Evolutionary conservation across 352 stramenopile genomes (phyloP).

Genomic region (Phytopythium litorale): DNA sequence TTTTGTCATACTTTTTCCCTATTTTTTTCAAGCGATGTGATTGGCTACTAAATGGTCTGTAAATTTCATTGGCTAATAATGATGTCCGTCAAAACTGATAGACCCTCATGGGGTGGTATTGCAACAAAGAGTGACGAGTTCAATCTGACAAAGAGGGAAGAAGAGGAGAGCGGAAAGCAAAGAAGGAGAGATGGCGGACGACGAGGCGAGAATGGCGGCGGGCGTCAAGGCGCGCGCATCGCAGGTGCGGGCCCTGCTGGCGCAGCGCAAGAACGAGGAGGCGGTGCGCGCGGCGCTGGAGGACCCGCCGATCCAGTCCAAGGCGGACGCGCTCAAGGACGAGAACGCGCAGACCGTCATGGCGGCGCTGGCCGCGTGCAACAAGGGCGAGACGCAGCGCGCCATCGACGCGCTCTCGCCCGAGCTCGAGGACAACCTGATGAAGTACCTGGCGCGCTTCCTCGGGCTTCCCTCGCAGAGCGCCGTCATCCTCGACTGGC

Average conservation of each 20-base stretch:
- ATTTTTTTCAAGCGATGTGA: too few relatives aligned
- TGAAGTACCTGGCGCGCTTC: conserved; percentile 90
- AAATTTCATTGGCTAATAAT: too few relatives aligned
- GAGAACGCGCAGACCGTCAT: conserved; percentile 82
- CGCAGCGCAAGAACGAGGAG: conserved; percentile 79
- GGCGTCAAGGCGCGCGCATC: conserved; percentile 55
- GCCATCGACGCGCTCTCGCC: conserved; percentile 66
- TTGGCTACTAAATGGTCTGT: too few relatives aligned
- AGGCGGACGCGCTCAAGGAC: conserved; percentile 59
- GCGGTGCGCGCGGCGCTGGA: conserved; percentile 68
- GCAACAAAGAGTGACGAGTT: not conserved
- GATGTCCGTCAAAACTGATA: too few relatives aligned
- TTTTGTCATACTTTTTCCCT: too few relatives aligned
- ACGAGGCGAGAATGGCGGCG: conserved; percentile 49
- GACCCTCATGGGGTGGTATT: not conserved
- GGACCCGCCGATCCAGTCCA: conserved; percentile 64
- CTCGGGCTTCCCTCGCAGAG: conserved; percentile 73
- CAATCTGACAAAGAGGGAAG: conserved; percentile 7
- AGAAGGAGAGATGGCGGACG: conserved; percentile 39
- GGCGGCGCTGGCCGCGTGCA: conserved; percentile 67
- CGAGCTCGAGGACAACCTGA: conserved; percentile 74
- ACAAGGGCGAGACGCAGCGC: conserved; percentile 86
- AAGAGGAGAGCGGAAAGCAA: not conserved
- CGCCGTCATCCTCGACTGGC: conserved; percentile 82
- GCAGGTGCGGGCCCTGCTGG: conserved; percentile 68